A percentile compares a stretch with the other conserved stretches of the same genome.
These are phyloP conservation scores for Penicillium sp. DNA, from an alignment of 2,329 filamentous ascomycete genomes.

Conservation along the genomic window DNA sequence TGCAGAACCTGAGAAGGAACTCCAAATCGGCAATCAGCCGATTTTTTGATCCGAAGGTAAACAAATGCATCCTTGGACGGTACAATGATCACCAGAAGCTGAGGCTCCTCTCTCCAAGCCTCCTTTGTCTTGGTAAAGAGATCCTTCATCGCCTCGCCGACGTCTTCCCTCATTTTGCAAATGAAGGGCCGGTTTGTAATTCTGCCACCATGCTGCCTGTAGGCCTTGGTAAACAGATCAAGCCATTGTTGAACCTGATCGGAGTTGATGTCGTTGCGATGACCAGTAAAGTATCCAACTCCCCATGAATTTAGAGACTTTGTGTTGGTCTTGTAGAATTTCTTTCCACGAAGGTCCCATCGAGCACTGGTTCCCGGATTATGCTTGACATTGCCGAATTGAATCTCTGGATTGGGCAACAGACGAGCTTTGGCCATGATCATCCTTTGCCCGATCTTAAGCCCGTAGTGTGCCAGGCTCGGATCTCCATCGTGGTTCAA, in stretches of 20 bases:
- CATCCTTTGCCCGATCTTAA: constrained; percentile 67
- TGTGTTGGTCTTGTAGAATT: constrained; percentile 68
- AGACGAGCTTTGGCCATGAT: constrained; percentile 69
- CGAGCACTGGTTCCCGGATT: constrained; percentile 70
- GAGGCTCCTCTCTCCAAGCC: constrained; percentile 47
- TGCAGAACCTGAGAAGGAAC: constrained; percentile 83
- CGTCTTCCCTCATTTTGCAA: constrained; percentile 43
- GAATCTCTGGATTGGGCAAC: constrained; percentile 68
- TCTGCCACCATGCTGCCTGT: constrained; percentile 61
- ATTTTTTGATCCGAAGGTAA: constrained; percentile 88
- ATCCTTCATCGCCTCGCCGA: constrained; percentile 56
- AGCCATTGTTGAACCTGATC: constrained; percentile 55
- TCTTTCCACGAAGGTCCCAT: constrained; percentile 84
- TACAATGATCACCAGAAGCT: constrained; percentile 79
- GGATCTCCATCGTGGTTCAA: constrained; percentile 69
- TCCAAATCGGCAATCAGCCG: constrained; percentile 80
- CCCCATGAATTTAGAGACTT: constrained; percentile 71
- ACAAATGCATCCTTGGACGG: constrained; percentile 67
- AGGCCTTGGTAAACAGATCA: constrained; percentile 62
- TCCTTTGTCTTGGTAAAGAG: constrained; percentile 59
- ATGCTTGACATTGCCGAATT: constrained; percentile 59
- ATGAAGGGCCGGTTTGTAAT: constrained; percentile 50
- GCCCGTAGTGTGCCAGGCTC: constrained; percentile 70
- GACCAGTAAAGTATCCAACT: constrained; percentile 65
- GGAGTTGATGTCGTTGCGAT: constrained; percentile 48